Base-by-base conservation (phyloP, 306 rosid species). In the Cucurbita argyrosperma region DNA sequence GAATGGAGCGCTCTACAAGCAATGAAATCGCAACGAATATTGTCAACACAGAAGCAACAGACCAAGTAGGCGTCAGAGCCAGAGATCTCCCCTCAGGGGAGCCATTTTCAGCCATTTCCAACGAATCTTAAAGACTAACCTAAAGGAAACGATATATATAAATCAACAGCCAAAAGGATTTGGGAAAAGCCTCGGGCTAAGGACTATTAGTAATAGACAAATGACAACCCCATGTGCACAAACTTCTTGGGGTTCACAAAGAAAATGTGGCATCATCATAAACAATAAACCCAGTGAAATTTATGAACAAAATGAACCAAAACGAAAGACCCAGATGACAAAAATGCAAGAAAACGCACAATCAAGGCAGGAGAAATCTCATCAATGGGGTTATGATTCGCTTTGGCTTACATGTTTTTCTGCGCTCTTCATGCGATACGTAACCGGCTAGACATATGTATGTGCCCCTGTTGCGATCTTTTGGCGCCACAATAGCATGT, bases 41-140 rank as follows among this genome's bases (percentile, higher is more conserved):
- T 39, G 94, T 88, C 89, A 91, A 75, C 80, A 94, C 97, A 52
- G 97, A 87, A 18, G 99, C 99, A 77, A 94, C 97, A 66, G 97
- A 94, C 99, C 99, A 94, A 64, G 99, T 94, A 58, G 99, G 99
- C 60, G 97, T 94, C 91, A 91, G 84, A 77, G 99, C 99, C 89
- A 94, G 76, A 26, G 99, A 91, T 79, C 99, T 80, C 79, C 83
- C 70, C 83, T 89, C 91, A 74, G 82, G 76, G 37, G 81, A 66
- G 16, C 0, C 79, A 74, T 80, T 82, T 75, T 84, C 90, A 38
- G 71, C 82, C 98, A 94, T 93, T 79, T 73, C 80, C 72, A 50
- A 80, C 70, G 53, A 74, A 79, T 51, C 70, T 71, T 70, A 64
- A 56, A n/a, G 59, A 79, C 81, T 76, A 26, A 26, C 74, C 60